These are phyloP conservation scores for Cryptosporidium ryanae DNA, from an alignment of 169 alveolate genomes.

Conservation along the genomic window DNA sequence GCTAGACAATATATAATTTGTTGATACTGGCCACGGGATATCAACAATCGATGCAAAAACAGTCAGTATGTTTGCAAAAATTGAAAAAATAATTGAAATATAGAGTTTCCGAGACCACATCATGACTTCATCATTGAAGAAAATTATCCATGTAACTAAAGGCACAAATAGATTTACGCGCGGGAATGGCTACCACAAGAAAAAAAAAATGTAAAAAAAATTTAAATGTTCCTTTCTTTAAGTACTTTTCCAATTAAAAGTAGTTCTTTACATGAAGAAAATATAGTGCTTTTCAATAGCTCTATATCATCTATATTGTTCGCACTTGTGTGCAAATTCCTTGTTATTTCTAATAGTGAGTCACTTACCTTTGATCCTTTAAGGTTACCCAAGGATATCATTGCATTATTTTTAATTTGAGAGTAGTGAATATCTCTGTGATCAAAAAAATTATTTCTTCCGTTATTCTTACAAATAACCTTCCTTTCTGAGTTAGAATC, in stretches of 20 bases:
- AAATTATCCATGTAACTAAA: neutral
- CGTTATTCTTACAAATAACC: neutral
- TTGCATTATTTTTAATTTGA: slow-evolving; percentile 1
- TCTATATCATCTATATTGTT: slow-evolving; percentile 16
- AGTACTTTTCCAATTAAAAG: slow-evolving; percentile 28
- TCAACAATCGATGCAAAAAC: slow-evolving; percentile 1
- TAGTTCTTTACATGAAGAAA: slow-evolving; percentile 35
- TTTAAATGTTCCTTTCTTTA: slow-evolving; percentile 49
- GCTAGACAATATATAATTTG: slow-evolving; percentile 36
- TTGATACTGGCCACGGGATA: slow-evolving; percentile 37
- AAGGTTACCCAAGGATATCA: neutral
- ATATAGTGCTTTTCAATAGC: slow-evolving; percentile 9
- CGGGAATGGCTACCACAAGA: neutral
- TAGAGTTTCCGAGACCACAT: slow-evolving; percentile 17
- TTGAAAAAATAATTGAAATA: neutral
- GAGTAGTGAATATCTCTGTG: slow-evolving; percentile 59
- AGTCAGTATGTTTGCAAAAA: neutral
- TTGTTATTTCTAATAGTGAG: slow-evolving; percentile 41
- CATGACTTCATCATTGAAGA: neutral
- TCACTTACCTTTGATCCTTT: slow-evolving; percentile 31
- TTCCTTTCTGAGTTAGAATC: neutral
- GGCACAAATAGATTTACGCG: neutral
- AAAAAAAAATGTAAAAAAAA: neutral
- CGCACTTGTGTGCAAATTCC: slow-evolving; percentile 31
- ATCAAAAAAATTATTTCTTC: slow-evolving; percentile 32